Conservation (phyloP, 2,329 filamentous ascomycete genomes). For the Xylariales sp. region DNA sequence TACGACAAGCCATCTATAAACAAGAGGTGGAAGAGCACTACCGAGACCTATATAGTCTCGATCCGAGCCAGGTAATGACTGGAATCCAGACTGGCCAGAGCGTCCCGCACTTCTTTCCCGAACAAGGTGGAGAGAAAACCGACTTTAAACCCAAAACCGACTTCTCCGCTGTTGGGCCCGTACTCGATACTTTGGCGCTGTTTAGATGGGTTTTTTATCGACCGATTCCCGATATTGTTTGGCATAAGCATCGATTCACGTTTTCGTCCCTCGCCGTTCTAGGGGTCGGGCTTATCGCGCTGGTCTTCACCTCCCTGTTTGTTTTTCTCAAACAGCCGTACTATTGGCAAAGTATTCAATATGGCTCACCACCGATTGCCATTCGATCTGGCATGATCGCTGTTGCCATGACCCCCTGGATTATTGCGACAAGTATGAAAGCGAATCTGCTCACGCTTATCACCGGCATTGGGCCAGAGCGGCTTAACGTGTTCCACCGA, state of each 20-base stretch:
- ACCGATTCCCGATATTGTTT: conserved; percentile 78
- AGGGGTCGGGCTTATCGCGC: conserved; percentile 72
- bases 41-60: conserved; percentile 63
- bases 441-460: conserved; percentile 85
- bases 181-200: conserved; percentile 85
- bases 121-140: conserved; percentile 67
- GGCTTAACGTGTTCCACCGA: conserved; percentile 91
- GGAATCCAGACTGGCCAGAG: conserved; percentile 62
- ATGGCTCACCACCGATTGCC: conserved; percentile 87
- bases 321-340: conserved; percentile 88
- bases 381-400: conserved; percentile 92
- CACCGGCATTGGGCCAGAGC: conserved; percentile 91
- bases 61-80: conserved; percentile 60
- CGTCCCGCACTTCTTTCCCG: conserved; percentile 80
- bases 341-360: conserved; percentile 88
- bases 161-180: conserved; percentile 76
- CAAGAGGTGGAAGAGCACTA: conserved; percentile 78
- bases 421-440: conserved; percentile 89
- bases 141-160: conserved; percentile 75
- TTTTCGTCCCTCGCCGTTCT: conserved; percentile 84
- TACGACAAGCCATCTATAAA: conserved; percentile 88
- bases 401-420: conserved; percentile 92
- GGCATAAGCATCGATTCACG: conserved; percentile 75
- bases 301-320: conserved; percentile 81
- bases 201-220: conserved; percentile 91